Base-by-base conservation (phyloP, 2,329 filamentous ascomycete genomes). In the Elsinoe batatas region DNA sequence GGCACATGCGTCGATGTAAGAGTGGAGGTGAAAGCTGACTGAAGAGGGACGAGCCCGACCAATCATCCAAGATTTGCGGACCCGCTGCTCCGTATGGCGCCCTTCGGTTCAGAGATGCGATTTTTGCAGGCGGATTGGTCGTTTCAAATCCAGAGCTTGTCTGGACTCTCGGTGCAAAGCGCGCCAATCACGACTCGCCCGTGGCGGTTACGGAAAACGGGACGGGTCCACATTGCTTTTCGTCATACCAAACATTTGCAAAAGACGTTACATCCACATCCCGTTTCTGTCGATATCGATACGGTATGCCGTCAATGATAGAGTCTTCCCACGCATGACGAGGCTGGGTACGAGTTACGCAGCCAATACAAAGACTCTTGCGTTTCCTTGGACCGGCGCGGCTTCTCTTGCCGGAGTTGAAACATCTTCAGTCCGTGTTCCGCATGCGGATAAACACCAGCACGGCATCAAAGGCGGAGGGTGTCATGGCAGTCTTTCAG, bases 361-460 rank as follows among this genome's bases (percentile, higher is more conserved):
- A 30, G n/a, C 32, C 47, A 51, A 51, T 51, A 51, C 47, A 51
- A 51, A 51, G 47, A 36, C 26, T 26, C 47, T 51, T 51, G 47
- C 18, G 18, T 26, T 15, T 37, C 32, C 47, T 51, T 51, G 47
- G 47, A 38, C 8, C 20, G 47, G 44, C 44, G 26, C 32, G 44
- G 44, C 44, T 49, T 33, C n/a, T 15, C 44, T 15, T 35, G 30
- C 15, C 44, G 30, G 44, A 10, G 13, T 17, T 15, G 30, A 35
- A 11, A 49, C n/a, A 49, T 1, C 11, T 10, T 49, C 44, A 17
- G 30, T 35, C 47, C 32, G 47, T 37, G 47, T 51, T 36, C 47
- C 44, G 44, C 44, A 33, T 33, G 44, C 44, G 44, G 44, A 26
- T 49, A 49, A 49, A 49, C 26, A 35, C 43, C 13, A 6, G 44